A percentile compares a stretch with the other conserved stretches of the same genome.
phyloP scores from a whole-genome alignment of 768 basidiomycete species.

The Pleurotus tuoliensis region DNA sequence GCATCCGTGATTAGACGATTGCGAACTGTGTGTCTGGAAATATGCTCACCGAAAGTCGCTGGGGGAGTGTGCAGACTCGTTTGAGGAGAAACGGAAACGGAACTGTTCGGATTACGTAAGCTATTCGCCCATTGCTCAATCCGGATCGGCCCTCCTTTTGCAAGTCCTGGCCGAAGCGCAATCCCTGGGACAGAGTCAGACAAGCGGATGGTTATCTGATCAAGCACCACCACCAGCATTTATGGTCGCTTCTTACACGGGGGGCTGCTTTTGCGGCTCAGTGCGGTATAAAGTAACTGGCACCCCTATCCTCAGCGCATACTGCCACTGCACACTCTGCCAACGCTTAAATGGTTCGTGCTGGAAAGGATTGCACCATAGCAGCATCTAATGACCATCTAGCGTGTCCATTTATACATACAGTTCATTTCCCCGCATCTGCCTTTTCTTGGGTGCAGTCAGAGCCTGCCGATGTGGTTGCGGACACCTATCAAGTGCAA shows the following conservation, averaged over 20 bases:
- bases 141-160: neutral
- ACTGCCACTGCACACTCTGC: conserved; percentile 71
- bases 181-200: neutral
- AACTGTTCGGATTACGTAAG: conserved; percentile 8
- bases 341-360: conserved; percentile 52
- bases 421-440: conserved; percentile 48
- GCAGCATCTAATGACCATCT: neutral
- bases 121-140: too few species aligned
- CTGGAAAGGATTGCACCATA: conserved; percentile 2
- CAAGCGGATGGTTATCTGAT: neutral
- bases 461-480: conserved; percentile 22
- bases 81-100: conserved; percentile 1
- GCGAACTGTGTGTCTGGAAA: neutral
- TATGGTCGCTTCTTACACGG: conserved; percentile 25
- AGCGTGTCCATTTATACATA: conserved; percentile 63
- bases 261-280: conserved; percentile 58
- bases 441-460: conserved; percentile 54
- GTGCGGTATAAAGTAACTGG: conserved; percentile 45
- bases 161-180: neutral
- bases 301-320: conserved; percentile 50
- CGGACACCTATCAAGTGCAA: conserved; percentile 46
- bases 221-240: conserved; percentile 1
- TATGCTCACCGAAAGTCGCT: conserved; percentile 1
- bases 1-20: neutral
- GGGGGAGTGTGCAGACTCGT: neutral